Conservation (phyloP, 257 asterid species). For the Plantago major region DNA sequence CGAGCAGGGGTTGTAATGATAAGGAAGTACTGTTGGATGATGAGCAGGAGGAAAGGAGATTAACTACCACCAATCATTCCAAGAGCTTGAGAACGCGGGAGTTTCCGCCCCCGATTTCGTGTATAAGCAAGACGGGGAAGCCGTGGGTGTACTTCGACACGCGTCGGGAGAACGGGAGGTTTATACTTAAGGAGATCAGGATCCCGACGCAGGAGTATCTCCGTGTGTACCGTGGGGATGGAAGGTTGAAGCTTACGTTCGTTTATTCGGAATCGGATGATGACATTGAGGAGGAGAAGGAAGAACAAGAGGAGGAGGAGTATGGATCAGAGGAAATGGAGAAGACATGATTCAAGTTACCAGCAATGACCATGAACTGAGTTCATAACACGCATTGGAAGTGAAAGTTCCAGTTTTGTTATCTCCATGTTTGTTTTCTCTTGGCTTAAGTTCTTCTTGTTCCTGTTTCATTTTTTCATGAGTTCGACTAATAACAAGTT, state of each 20-base stretch:
- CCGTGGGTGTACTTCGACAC: conserved; percentile 77
- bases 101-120: conserved; percentile 84
- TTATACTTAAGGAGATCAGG: conserved; percentile 65
- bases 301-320: conserved; percentile 28
- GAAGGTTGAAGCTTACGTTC: conserved; percentile 70
- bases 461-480: background rate
- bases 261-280: conserved; percentile 76
- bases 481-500: conserved; percentile 18
- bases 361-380: background rate
- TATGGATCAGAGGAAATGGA: background rate
- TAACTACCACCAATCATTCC: conserved; percentile 12
- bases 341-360: conserved; percentile 1
- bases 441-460: conserved; percentile 7
- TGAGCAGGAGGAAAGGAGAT: conserved; percentile 24
- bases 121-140: conserved; percentile 80
- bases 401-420: background rate
- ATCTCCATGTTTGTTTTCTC: too few species aligned
- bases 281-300: conserved; percentile 33
- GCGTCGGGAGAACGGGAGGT: conserved; percentile 69
- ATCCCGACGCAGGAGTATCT: conserved; percentile 79
- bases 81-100: conserved; percentile 37
- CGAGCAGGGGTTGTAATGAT: conserved; percentile 17
- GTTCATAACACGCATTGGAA: background rate
- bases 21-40: conserved; percentile 17
- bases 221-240: conserved; percentile 83